Evolutionary conservation across 345 rosid genomes (phyloP).

Genomic region (Cardamine occulta): DNA sequence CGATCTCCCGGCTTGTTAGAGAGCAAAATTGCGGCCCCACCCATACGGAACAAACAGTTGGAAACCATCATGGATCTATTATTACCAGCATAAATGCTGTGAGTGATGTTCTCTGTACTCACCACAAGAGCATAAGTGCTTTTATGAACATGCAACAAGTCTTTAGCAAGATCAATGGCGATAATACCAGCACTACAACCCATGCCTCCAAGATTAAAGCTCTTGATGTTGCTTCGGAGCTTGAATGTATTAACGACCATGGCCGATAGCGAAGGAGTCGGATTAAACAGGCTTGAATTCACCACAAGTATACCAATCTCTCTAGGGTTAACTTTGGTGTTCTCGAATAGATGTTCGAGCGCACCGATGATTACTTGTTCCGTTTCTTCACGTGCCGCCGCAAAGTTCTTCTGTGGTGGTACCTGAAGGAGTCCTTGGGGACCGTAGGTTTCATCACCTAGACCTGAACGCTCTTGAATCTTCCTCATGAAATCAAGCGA

Average conservation of each 20-base stretch:
- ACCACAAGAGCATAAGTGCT: slow-evolving; percentile 74
- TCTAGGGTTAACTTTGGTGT: slow-evolving; percentile 59
- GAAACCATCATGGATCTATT: slow-evolving; percentile 77
- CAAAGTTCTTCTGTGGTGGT: slow-evolving; percentile 63
- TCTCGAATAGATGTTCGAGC: slow-evolving; percentile 54
- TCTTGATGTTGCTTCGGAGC: slow-evolving; percentile 62
- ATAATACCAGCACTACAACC: slow-evolving; percentile 84
- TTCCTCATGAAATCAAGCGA: slow-evolving; percentile 66
- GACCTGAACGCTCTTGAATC: slow-evolving; percentile 73
- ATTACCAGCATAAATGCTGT: slow-evolving; percentile 68
- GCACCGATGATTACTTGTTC: slow-evolving; percentile 74
- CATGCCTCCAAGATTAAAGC: slow-evolving; percentile 78
- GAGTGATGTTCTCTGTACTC: slow-evolving; percentile 77
- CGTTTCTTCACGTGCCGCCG: slow-evolving; percentile 65
- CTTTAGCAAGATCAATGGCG: slow-evolving; percentile 66
- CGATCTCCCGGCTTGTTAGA: slow-evolving; percentile 60
- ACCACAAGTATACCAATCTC: slow-evolving; percentile 77
- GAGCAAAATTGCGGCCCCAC: slow-evolving; percentile 64
- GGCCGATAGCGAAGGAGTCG: slow-evolving; percentile 72
- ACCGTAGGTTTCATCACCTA: slow-evolving; percentile 70
- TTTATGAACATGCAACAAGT: slow-evolving; percentile 67
- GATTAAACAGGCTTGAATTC: slow-evolving; percentile 80
- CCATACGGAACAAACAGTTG: slow-evolving; percentile 71
- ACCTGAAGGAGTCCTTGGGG: slow-evolving; percentile 60
- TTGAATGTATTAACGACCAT: slow-evolving; percentile 70